Base-by-base conservation (phyloP, 129 eudicot species). In the Sambucus nigra region DNA sequence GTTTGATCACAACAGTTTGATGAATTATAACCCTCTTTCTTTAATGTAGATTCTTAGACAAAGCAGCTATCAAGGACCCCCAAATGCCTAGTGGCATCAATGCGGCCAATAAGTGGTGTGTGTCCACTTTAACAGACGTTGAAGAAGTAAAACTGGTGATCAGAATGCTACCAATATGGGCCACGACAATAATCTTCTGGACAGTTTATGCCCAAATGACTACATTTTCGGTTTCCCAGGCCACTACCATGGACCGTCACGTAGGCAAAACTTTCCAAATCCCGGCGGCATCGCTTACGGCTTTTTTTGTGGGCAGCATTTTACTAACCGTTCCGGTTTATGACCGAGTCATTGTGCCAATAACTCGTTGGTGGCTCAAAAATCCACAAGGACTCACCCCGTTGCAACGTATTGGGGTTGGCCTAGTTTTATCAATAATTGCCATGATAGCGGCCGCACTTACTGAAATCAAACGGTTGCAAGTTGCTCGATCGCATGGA, bases 201-300 rank as follows among this genome's bases (percentile, higher is more conserved):
- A 83, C 94, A 0, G 73, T 84, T 47, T 80, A 83, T 62, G 97
- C 97, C 59, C 97, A 88, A 55, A 80, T 80, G 92, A 77, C 84
- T 18, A 88, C 97, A 16, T 88, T 88, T 54, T 88, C 92, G 0
- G 92, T 84, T n/a, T 75, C 91, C 13, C 96, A 88, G 59, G 94
- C 94, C 10, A 69, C 87, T 28, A 81, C 94, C 55, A 77, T 88
- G 97, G 73, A 88, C 69, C 82, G 97, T 10, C 80, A 80, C 70
- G 70, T 88, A 1, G 79, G 86, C 18, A 65, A 51, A 28, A 66
- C 81, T 0, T 88, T 88, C 66, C 66, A 70, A 51, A 88, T 84
- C 55, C 97, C 97, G 0, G 77, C 92, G 0, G 94, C 92, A 18
- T 80, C 97, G 7, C 71, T 88, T 21, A 78, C 84, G 13, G 85